phyloP scores from a whole-genome alignment of 2,329 filamentous ascomycete genomes.

The Pseudogymnoascus sp. region DNA sequence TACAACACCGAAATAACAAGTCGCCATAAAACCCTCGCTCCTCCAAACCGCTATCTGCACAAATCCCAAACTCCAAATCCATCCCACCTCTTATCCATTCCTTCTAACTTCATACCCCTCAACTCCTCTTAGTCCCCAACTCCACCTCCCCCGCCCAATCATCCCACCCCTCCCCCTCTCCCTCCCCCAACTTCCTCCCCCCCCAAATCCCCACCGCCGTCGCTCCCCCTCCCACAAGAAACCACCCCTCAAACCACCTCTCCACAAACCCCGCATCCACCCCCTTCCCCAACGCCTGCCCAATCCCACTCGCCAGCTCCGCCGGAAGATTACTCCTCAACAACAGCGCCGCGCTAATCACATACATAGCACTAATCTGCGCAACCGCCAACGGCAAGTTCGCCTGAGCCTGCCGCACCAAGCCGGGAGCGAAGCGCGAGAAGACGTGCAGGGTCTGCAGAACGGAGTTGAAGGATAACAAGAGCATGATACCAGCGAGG shows the following conservation, averaged over 20 bases:
- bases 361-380: conserved; percentile 76
- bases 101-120: conserved; percentile 18
- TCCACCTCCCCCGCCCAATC: conserved; percentile 55
- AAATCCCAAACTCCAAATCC: background rate
- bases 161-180: too few species aligned
- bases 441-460: conserved; percentile 81
- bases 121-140: conserved; percentile 62
- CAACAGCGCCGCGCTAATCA: conserved; percentile 70
- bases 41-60: background rate
- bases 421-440: conserved; percentile 61
- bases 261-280: conserved; percentile 63
- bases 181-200: conserved; percentile 49
- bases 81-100: background rate
- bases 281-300: conserved; percentile 67
- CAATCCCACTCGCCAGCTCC: conserved; percentile 69
- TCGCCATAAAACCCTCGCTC: background rate
- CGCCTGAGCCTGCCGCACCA: conserved; percentile 62
- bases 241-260: conserved; percentile 84
- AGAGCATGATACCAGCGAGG: conserved; percentile 72
- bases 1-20: background rate
- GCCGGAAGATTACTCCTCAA: conserved; percentile 69
- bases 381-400: conserved; percentile 72
- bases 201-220: conserved; percentile 68
- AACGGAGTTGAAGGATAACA: conserved; percentile 72
- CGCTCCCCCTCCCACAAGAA: conserved; percentile 56